phyloP scores from a whole-genome alignment of 2,329 filamentous ascomycete genomes.

The Sarocladium oryzae region DNA sequence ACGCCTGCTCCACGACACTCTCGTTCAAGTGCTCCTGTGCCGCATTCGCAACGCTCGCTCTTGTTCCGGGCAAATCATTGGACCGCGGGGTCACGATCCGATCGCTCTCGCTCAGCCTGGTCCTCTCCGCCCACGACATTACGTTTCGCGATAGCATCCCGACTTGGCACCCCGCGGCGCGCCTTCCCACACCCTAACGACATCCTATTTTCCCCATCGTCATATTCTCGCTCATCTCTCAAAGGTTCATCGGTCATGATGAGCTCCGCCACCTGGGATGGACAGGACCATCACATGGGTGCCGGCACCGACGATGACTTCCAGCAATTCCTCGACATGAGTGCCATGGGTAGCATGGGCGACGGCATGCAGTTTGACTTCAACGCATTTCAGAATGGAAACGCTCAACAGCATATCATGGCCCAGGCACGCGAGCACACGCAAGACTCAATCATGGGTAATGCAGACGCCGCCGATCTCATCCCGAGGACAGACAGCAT shows the following conservation, averaged over 20 bases:
- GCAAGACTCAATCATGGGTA: constrained; percentile 29
- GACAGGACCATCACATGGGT: constrained; percentile 44
- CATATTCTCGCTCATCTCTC: too few species aligned
- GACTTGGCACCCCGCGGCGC: too few species aligned
- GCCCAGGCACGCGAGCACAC: constrained; percentile 22
- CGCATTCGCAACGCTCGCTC: background rate
- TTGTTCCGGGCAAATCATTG: background rate
- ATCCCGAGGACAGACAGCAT: constrained; percentile 26
- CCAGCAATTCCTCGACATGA: constrained; percentile 58
- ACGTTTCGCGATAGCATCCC: too few species aligned
- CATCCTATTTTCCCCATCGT: too few species aligned
- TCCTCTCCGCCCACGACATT: background rate
- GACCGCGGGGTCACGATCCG: background rate
- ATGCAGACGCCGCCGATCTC: constrained; percentile 23
- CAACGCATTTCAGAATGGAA: constrained; percentile 41
- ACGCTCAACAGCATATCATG: constrained; percentile 25
- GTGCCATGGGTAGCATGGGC: constrained; percentile 44
- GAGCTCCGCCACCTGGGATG: constrained; percentile 48
- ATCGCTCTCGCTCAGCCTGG: background rate
- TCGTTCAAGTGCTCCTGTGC: too few species aligned
- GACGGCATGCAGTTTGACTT: constrained; percentile 56
- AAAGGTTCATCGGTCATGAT: constrained; percentile 44
- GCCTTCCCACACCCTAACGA: too few species aligned
- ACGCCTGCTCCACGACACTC: background rate
- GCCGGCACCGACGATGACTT: constrained; percentile 52